Evolutionary conservation across 129 eudicot genomes (phyloP), one percentile per base, ranked within the genome.

Genomic region (Lonicera japonica): DNA sequence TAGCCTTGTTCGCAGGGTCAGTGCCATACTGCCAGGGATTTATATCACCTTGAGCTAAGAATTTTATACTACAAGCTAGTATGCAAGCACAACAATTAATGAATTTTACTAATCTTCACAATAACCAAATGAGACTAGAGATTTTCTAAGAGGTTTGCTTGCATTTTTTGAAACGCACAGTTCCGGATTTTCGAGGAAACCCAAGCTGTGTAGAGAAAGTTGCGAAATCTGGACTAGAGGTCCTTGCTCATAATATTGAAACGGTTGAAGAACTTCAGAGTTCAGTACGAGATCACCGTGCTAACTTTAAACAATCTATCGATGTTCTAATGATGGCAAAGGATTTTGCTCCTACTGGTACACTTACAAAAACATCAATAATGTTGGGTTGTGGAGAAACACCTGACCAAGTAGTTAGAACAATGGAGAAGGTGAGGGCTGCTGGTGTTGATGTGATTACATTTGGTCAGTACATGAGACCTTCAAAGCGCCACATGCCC

Each of bases 331-430:
- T 82, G 78, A 79, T 66, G 83, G 96, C 98, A 5, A 92, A 92
- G 75, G 95, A 88, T 8, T 78, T 71, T 65, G 98, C 96, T 17
- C 98, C 98, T 54, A 81, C 84, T 56, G 98, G 98, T 52, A 85
- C 98, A 20, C 91, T 92, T 65, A 92, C 98, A n/a, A 92, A 92
- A 74, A 92, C 98, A 19, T 92, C 98, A 23, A 48, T 92, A 63
- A 92, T 92, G 98, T 76, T 92, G 86, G 98, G 98, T 19, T 92
- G 98, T 77, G 98, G 98, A 50, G 98, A 92, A 82, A 92, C 96
- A 48, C 96, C 98, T 39, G 95, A 87, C 54, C 96, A 87, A 85
- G 95, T 92, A 21, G 81, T 85, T 66, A 79, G 76, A 60, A 92
- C 98, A 4, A 92, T 92, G 98, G 96, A 87, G 86, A 92, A 87